Base-by-base conservation (phyloP, 768 basidiomycete species). In the Naganishia randhawae region DNA sequence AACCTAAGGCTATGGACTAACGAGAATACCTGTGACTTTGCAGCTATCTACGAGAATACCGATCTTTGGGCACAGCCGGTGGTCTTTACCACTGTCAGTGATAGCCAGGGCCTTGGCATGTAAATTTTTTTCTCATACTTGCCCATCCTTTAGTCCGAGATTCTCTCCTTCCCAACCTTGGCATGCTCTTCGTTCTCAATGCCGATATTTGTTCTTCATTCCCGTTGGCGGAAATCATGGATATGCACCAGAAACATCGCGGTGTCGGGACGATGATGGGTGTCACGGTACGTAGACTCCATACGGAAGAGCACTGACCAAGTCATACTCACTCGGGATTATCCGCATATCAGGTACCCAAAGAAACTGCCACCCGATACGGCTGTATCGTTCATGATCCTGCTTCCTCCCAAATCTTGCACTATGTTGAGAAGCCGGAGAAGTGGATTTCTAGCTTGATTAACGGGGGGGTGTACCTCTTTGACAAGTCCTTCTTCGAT, bases 351-450 rank as follows among this genome's bases (percentile, higher is more conserved):
- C n/a, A 77, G 74, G 80, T 81, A 31, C 78, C 81, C 32, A 73
- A 74, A 41, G 82, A 82, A 67, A 75, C 76, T 33, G 81, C 81
- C 17, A 76, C 71, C 48, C 74, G 79, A 61, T 83, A 79, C 70
- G 82, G 82, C 32, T 82, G 79, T 69, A 81, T 83, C 73, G 82
- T 83, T 10, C 71, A 74, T 22, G 82, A 83, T 67, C 76, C 76
- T 8, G 66, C 72, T 32, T 77, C 77, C 5, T 51, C 68, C 19
- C 77, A 78, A 54, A 78, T 80, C 42, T 42, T 80, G 39, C 81
- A 81, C 68, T 81, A 82, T 62, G 81, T 82, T 64, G 82, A 83
- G 73, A 82, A 82, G 74, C 82, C 82, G 0, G 81, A 82, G 68
- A 77, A 75, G 52, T 82, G 78, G 78, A 80, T 83, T 66, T 79